A percentile compares a stretch with the other conserved stretches of the same genome.
phyloP scores from a whole-genome alignment of 331 rosid genomes.

The Prunus yedoensis region DNA sequence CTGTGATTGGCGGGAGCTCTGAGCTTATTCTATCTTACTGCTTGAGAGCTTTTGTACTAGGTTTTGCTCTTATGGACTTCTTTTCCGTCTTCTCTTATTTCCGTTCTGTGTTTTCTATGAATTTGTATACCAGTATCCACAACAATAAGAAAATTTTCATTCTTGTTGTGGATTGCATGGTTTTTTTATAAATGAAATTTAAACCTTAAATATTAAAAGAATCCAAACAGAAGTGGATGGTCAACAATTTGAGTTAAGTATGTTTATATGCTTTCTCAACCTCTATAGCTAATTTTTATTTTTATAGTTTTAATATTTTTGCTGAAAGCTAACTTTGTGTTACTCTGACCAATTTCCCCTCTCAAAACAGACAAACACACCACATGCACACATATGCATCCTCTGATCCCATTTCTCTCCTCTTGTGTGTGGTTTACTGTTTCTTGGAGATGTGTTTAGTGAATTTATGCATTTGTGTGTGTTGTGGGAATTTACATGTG shows the following conservation, averaged over 20 bases:
- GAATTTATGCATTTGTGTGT: neutral
- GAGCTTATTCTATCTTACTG: no score
- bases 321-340: no score
- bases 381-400: neutral
- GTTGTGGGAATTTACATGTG: neutral
- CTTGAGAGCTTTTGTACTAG: no score
- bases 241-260: neutral
- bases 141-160: neutral
- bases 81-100: no score
- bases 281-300: no score
- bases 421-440: neutral
- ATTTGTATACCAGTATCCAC: no score
- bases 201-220: neutral
- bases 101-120: no score
- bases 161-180: neutral
- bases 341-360: neutral
- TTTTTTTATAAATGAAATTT: neutral
- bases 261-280: no score
- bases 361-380: neutral
- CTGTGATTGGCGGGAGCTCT: no score
- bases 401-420: neutral
- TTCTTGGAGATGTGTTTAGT: neutral
- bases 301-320: no score
- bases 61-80: no score
- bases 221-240: neutral